phyloP scores from a whole-genome alignment of 495 filamentous ascomycete species.

The Aspergillus conjunctus region DNA sequence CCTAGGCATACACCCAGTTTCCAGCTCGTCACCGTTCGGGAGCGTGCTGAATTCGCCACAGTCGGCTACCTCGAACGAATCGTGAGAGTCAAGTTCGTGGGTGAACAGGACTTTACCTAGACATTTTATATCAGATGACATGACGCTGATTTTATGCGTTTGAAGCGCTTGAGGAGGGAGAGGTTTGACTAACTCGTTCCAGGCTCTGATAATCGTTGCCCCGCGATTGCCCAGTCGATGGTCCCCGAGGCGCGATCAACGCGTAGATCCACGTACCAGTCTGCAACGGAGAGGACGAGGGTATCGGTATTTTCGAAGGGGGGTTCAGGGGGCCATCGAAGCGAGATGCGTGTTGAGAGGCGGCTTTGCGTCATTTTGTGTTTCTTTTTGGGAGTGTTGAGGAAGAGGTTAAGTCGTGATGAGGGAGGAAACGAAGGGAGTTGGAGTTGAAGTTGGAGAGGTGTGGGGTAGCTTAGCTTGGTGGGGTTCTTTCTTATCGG shows the following conservation, averaged over 20 bases:
- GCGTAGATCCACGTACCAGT: constrained; percentile 49
- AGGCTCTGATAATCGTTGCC: constrained; percentile 37
- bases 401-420: neutral
- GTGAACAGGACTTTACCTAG: constrained; percentile 43
- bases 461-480: too few species aligned
- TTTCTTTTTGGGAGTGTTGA: neutral
- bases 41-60: constrained; percentile 42
- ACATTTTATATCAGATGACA: neutral
- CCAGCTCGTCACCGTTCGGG: constrained; percentile 46
- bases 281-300: constrained; percentile 46
- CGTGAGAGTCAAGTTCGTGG: constrained; percentile 44
- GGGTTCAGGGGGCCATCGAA: constrained; percentile 46
- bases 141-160: neutral
- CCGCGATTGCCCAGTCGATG: constrained; percentile 49
- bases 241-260: constrained; percentile 34
- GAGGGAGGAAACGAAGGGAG: too few species aligned
- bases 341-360: constrained; percentile 45
- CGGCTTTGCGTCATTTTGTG: constrained; percentile 26
- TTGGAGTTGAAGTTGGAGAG: too few species aligned
- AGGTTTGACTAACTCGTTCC: constrained; percentile 29
- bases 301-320: constrained; percentile 47
- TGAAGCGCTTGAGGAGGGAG: neutral
- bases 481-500: too few species aligned
- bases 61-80: constrained; percentile 40
- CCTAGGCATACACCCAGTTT: constrained; percentile 44